phyloP scores from a whole-genome alignment of 805 yeast genomes.

The Metschnikowia proteae region DNA sequence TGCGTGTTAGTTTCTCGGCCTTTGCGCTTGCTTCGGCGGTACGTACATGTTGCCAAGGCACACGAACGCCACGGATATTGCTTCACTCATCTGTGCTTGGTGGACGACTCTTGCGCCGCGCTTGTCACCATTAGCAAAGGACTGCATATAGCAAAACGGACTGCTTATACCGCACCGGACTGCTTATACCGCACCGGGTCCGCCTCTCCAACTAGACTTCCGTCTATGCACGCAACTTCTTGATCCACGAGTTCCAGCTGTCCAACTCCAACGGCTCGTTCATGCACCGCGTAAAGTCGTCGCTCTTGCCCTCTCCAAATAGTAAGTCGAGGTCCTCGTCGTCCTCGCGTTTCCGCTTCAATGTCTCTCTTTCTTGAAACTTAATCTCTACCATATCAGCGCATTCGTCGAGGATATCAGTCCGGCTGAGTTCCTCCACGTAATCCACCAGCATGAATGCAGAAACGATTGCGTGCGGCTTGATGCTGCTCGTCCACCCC shows the following conservation, averaged over 20 bases:
- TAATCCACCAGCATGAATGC: conserved; percentile 44
- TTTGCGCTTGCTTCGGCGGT: no score
- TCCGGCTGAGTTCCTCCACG: conserved; percentile 32
- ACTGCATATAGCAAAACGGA: no score
- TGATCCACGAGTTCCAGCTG: conserved; percentile 25
- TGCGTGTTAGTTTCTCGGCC: conserved; percentile 25
- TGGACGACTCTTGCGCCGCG: not conserved
- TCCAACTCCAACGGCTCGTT: conserved; percentile 33
- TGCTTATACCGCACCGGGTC: no score
- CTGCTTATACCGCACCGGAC: no score
- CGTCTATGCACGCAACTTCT: not conserved
- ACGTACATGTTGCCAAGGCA: conserved; percentile 86
- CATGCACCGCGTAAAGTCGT: conserved; percentile 18
- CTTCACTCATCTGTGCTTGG: conserved; percentile 13
- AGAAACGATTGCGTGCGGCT: conserved; percentile 41
- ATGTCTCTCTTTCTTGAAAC: conserved; percentile 10
- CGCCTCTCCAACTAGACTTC: not conserved
- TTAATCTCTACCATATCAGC: conserved; percentile 23
- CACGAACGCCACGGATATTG: conserved; percentile 74
- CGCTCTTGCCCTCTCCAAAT: conserved; percentile 35
- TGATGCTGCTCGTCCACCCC: conserved; percentile 44
- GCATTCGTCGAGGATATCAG: conserved; percentile 17
- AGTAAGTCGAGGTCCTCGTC: conserved; percentile 31
- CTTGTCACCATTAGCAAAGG: not conserved
- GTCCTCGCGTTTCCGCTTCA: conserved; percentile 19